Evolutionary conservation across 257 asterid species (phyloP).

Genomic region (Gentiana macrophylla): DNA sequence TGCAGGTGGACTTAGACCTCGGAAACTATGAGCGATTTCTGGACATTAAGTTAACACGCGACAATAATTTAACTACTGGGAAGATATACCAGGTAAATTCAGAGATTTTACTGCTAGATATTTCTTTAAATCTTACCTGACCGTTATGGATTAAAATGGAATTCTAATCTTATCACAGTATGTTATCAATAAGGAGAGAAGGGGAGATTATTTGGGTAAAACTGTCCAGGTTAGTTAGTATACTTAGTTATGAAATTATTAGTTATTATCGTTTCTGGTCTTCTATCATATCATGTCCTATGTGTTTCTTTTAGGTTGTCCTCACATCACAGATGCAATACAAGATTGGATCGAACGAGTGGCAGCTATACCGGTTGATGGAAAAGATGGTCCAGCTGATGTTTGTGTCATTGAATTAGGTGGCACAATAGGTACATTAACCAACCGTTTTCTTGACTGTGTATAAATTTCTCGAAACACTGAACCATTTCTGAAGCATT

Average conservation of each 20-base stretch:
- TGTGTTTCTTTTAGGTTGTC: constrained; percentile 23
- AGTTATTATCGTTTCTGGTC: not conserved
- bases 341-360: constrained; percentile 42
- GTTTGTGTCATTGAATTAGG: constrained; percentile 51
- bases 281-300: not conserved
- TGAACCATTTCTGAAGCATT: not conserved
- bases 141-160: constrained; percentile 9
- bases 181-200: constrained; percentile 39
- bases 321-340: constrained; percentile 45
- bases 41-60: constrained; percentile 69
- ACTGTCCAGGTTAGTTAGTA: constrained; percentile 34
- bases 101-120: too few species aligned
- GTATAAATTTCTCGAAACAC: not conserved
- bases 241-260: not conserved
- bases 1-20: constrained; percentile 96
- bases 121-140: not conserved
- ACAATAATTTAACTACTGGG: constrained; percentile 85
- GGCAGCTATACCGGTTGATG: constrained; percentile 36
- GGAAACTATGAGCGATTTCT: constrained; percentile 93
- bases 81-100: constrained; percentile 70
- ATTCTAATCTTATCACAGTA: constrained; percentile 13
- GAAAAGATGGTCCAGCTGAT: constrained; percentile 41
- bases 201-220: constrained; percentile 39
- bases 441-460: not conserved
- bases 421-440: constrained; percentile 30